phyloP scores from a whole-genome alignment of 805 yeast species.

The Starmerella powellii region DNA sequence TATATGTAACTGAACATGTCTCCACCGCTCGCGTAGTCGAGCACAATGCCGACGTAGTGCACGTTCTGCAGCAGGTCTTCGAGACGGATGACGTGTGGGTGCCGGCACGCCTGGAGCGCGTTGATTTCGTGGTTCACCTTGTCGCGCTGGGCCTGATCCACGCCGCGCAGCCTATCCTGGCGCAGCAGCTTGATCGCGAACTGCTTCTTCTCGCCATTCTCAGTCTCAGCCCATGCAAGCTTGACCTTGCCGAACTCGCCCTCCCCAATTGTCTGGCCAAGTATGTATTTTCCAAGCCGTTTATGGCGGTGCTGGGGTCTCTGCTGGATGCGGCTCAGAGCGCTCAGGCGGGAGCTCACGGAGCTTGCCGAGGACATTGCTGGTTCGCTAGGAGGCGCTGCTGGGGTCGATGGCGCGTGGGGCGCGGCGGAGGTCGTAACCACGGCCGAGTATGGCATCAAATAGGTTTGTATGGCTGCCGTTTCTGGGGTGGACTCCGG shows the following conservation, averaged over 20 bases:
- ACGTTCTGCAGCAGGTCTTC: constrained; percentile 92
- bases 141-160: constrained; percentile 72
- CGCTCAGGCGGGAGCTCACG: constrained; percentile 16
- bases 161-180: constrained; percentile 66
- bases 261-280: constrained; percentile 91
- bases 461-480: neutral
- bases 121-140: constrained; percentile 90
- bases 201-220: constrained; percentile 44
- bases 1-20: constrained; percentile 88
- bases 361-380: constrained; percentile 11
- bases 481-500: neutral
- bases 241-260: constrained; percentile 98
- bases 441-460: constrained; percentile 7
- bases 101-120: constrained; percentile 64
- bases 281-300: constrained; percentile 76
- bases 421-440: neutral
- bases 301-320: constrained; percentile 20
- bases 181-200: constrained; percentile 89
- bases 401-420: neutral
- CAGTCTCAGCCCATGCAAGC: constrained; percentile 87
- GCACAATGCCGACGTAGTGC: constrained; percentile 87
- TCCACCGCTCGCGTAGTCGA: constrained; percentile 96
- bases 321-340: constrained; percentile 21
- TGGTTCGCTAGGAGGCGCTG: neutral
- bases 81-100: constrained; percentile 83